Evolutionary conservation across 139 green algal genomes (phyloP).

Genomic region (Chlamydomonas eustigma): DNA sequence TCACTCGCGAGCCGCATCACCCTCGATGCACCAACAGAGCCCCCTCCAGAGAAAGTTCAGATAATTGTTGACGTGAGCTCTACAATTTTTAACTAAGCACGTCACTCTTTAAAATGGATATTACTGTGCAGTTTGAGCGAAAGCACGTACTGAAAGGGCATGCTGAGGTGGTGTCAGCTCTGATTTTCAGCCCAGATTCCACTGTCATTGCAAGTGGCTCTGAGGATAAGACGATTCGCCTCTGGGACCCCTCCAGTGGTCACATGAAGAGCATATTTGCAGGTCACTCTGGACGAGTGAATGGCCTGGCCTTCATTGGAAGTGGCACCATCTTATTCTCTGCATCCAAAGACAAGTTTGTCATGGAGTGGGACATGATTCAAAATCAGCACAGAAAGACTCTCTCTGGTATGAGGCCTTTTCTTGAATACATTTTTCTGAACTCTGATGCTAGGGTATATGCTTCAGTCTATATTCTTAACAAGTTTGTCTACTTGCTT

Average conservation of each 20-base stretch:
- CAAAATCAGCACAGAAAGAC: conserved; percentile 34
- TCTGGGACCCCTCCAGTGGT: conserved; percentile 33
- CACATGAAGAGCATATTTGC: conserved; percentile 40
- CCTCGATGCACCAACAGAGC: not conserved
- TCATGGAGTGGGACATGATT: conserved; percentile 41
- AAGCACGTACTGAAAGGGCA: conserved; percentile 42
- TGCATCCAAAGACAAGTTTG: conserved; percentile 22
- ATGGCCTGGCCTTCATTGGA: conserved; percentile 24
- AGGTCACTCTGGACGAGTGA: conserved; percentile 32
- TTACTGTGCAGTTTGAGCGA: not conserved
- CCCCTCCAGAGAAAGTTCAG: not conserved
- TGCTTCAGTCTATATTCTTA: too few relatives aligned
- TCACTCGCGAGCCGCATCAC: not conserved
- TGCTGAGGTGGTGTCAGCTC: conserved; percentile 22
- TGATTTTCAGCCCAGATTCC: conserved; percentile 37
- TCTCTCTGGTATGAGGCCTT: conserved; percentile 28
- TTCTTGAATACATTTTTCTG: too few relatives aligned
- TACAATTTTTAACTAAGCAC: not conserved
- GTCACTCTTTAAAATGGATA: too few relatives aligned
- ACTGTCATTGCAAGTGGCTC: conserved; percentile 29
- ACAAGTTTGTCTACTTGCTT: too few relatives aligned
- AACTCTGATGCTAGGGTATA: too few relatives aligned
- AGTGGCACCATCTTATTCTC: conserved; percentile 43
- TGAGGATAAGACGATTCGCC: conserved; percentile 41
- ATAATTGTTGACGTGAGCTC: not conserved